These are phyloP conservation scores for Nannochloropsis oceanica DNA, from an alignment of 108 stramenopile species.

Conservation along the genomic window DNA sequence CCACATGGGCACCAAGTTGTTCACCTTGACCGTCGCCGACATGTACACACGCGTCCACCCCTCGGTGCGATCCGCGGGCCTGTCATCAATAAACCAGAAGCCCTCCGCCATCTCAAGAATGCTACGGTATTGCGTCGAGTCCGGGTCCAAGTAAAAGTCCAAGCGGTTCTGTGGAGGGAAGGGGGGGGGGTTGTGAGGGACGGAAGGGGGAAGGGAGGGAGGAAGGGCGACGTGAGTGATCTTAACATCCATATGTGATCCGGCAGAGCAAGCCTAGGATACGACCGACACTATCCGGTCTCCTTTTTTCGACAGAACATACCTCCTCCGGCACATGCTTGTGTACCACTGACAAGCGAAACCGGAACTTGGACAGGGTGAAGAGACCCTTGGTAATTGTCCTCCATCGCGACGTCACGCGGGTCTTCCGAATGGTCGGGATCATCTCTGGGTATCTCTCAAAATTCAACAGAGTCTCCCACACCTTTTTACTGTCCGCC, in stretches of 20 bases:
- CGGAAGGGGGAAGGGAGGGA: no score
- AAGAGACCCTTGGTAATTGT: conserved; percentile 1
- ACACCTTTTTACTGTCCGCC: conserved; percentile 18
- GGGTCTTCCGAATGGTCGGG: conserved; percentile 11
- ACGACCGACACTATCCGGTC: background rate
- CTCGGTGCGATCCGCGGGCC: conserved; percentile 8
- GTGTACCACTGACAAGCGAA: conserved; percentile 13
- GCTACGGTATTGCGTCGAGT: conserved; percentile 8
- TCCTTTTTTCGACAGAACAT: background rate
- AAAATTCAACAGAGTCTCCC: conserved; percentile 19
- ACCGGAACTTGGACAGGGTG: conserved; percentile 18
- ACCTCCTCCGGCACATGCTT: background rate
- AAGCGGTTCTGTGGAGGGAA: background rate
- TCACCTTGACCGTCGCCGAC: conserved; percentile 20
- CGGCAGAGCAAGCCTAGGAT: no score
- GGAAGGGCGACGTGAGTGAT: conserved; percentile 50
- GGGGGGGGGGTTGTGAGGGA: no score
- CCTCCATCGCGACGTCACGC: conserved; percentile 1
- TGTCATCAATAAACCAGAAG: conserved; percentile 25
- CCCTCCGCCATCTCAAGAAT: conserved; percentile 16
- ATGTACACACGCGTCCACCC: conserved; percentile 29
- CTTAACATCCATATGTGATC: no score
- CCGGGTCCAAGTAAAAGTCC: conserved; percentile 26
- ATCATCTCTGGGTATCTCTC: conserved; percentile 23
- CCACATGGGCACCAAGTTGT: conserved; percentile 22